phyloP scores from a whole-genome alignment of 73 alveolate genomes.

The Paramecium sonneborni region DNA sequence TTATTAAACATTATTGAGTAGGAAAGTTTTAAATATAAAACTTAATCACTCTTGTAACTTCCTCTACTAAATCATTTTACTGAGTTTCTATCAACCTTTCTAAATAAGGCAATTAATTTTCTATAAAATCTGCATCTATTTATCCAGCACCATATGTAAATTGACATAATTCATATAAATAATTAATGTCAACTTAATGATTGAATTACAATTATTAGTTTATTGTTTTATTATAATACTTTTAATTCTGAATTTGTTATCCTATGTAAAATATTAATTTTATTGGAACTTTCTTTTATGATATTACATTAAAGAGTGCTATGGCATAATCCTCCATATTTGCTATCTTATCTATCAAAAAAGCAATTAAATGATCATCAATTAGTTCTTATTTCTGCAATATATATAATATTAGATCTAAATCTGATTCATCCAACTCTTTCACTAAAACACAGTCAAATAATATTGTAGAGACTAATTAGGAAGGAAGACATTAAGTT shows the following conservation, averaged over 20 bases:
- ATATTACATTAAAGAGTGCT: background rate
- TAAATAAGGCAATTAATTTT: background rate
- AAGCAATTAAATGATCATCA: background rate
- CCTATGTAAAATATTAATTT: background rate
- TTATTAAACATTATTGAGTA: too few species aligned
- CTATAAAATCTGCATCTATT: background rate
- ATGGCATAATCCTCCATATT: background rate
- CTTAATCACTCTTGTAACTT: background rate
- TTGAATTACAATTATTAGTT: background rate
- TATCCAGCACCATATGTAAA: background rate
- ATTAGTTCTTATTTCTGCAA: background rate
- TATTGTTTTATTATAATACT: background rate
- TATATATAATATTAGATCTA: background rate
- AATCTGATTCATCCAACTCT: conserved; percentile 9
- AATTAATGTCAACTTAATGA: background rate
- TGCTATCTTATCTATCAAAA: background rate
- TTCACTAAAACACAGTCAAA: background rate
- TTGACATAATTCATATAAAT: background rate
- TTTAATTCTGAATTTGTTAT: background rate
- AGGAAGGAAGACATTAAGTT: background rate
- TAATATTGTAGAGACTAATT: background rate
- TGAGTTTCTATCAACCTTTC: background rate
- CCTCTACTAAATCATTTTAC: background rate
- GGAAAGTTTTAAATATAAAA: background rate
- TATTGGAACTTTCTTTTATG: background rate